Evolutionary conservation across 2,329 filamentous ascomycete species (phyloP).

Genomic region (Knoxdaviesia capensis): DNA sequence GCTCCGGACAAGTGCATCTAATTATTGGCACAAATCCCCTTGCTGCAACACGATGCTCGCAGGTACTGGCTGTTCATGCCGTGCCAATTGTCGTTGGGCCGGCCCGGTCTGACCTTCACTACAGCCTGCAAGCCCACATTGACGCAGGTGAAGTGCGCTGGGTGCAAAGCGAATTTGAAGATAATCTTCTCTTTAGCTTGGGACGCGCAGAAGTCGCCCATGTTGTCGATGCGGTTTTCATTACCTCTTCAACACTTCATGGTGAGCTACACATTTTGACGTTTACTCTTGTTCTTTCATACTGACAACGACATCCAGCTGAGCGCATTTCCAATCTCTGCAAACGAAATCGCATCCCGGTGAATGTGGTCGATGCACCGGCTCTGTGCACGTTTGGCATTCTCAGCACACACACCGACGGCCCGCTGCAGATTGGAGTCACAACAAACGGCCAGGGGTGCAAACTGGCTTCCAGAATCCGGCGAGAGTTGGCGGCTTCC

Average conservation of each 20-base stretch:
- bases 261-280: background rate
- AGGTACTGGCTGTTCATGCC: conserved; percentile 67
- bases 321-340: conserved; percentile 56
- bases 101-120: conserved; percentile 35
- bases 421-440: conserved; percentile 82
- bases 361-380: conserved; percentile 82
- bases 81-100: conserved; percentile 61
- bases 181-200: conserved; percentile 50
- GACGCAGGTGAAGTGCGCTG: conserved; percentile 47
- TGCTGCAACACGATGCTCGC: conserved; percentile 63
- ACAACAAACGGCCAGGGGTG: conserved; percentile 91
- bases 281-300: background rate
- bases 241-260: conserved; percentile 22
- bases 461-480: conserved; percentile 76
- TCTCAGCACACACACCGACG: conserved; percentile 73
- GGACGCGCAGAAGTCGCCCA: conserved; percentile 61
- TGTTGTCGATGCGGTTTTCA: conserved; percentile 83
- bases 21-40: conserved; percentile 74
- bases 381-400: conserved; percentile 77
- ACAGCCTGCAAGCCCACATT: conserved; percentile 38
- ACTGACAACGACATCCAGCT: conserved; percentile 17
- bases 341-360: conserved; percentile 60
- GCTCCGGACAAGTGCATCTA: conserved; percentile 54
- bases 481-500: conserved; percentile 66
- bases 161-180: conserved; percentile 44